These are phyloP conservation scores for Colletotrichum euphorbiae DNA, from an alignment of 2,329 filamentous ascomycete species.

Conservation along the genomic window DNA sequence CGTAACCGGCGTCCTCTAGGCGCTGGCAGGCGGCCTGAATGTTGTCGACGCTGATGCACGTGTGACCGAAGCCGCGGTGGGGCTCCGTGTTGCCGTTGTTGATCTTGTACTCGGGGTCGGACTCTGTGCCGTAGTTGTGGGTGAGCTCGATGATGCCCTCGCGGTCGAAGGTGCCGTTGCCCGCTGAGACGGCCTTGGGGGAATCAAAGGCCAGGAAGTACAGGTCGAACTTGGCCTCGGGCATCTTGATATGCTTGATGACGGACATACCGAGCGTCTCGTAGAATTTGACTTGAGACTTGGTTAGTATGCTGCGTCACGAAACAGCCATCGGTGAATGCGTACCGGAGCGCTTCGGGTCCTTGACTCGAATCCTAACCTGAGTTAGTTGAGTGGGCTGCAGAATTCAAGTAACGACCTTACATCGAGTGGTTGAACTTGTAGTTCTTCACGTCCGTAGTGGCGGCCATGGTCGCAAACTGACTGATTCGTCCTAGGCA, in stretches of 20 bases:
- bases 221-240: slow-evolving; percentile 91
- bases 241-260: slow-evolving; percentile 83
- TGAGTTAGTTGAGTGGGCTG: slow-evolving; percentile 35
- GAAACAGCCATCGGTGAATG: background rate
- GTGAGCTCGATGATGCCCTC: slow-evolving; percentile 91
- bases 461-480: slow-evolving; percentile 69
- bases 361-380: slow-evolving; percentile 88
- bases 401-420: slow-evolving; percentile 40
- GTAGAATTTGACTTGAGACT: slow-evolving; percentile 82
- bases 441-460: slow-evolving; percentile 81
- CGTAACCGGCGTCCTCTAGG: slow-evolving; percentile 89
- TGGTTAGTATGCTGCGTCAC: slow-evolving; percentile 7
- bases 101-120: slow-evolving; percentile 81
- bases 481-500: slow-evolving; percentile 29
- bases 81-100: slow-evolving; percentile 94
- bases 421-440: slow-evolving; percentile 89
- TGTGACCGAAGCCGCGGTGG: slow-evolving; percentile 84
- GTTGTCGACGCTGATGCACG: slow-evolving; percentile 84
- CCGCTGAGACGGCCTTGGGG: slow-evolving; percentile 77
- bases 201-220: slow-evolving; percentile 95
- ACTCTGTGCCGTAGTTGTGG: slow-evolving; percentile 89
- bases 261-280: slow-evolving; percentile 89
- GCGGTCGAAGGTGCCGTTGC: slow-evolving; percentile 80
- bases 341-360: slow-evolving; percentile 82
- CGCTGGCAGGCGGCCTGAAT: slow-evolving; percentile 91